Base-by-base conservation (phyloP, 2,329 filamentous ascomycete species). In the Fusarium sacchari region DNA sequence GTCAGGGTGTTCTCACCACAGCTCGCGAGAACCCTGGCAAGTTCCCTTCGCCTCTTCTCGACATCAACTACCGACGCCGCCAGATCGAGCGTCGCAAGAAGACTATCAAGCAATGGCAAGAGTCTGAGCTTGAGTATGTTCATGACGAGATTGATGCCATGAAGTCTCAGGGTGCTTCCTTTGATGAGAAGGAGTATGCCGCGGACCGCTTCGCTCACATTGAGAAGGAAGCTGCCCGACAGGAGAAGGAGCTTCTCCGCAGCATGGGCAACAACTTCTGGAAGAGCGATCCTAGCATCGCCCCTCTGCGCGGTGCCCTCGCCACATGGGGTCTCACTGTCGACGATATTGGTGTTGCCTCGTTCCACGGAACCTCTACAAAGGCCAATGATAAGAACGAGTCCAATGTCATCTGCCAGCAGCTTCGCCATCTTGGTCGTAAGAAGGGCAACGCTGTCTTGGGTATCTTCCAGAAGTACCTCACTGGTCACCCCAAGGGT, bases 371-470 rank as follows among this genome's bases (percentile, higher is more conserved):
- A 79, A 99, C 96, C 44, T 98, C 96, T 2, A 99, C 96, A 75
- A 95, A 97, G 81, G 96, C 96, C 77, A 99, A 99, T 83, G 96
- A 99, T 88, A 98, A 98, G 92, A 99, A 99, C 84, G 96, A 99
- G 84, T 98, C 96, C 24, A 95, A 95, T 60, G 96, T 98, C 80
- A 93, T 99, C 78, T 98, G 96, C 88, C 91, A 98, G 83, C 97
- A 99, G 85, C 91, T 99, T 84, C 92, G 92, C 78, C 97, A 99
- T 81, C 92, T 99, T 60, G 96, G 96, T 75, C 94, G 96, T 78
- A 93, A 92, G 84, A 98, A 98, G 91, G 96, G 97, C 80, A 99
- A 99, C 80, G 95, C 96, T 37, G 88, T 99, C 20, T 85, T 98
- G 74, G 96, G 95, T 87, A 95, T 99, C 82, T 99, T 98, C 93